Percentiles rank a stretch among this genome's conserved stretches.
Evolutionary conservation across 163 green algal genomes (phyloP).

Genomic region (Scenedesmus sp.): DNA sequence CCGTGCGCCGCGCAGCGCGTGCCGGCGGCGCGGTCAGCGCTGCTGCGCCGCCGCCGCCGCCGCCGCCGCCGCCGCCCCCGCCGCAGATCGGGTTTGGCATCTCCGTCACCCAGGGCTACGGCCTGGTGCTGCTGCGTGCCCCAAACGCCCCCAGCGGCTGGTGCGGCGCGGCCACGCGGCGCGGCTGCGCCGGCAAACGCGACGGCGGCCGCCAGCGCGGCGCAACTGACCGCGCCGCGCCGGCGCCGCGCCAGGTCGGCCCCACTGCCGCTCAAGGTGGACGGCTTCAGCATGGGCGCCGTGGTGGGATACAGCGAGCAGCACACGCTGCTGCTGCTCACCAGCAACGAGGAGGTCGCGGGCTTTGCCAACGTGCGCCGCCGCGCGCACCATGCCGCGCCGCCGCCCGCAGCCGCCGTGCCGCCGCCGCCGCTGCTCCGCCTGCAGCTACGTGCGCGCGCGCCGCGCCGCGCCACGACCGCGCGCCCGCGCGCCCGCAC

Average conservation of each 20-base stretch:
- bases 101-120: slow-evolving; percentile 63
- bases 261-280: slow-evolving; percentile 65
- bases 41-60: no score
- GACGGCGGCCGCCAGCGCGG: no score
- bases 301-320: slow-evolving; percentile 68
- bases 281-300: slow-evolving; percentile 64
- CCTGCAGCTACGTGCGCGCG: slow-evolving; percentile 16
- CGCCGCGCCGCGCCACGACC: no score
- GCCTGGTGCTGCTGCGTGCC: slow-evolving; percentile 51
- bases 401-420: no score
- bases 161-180: slow-evolving; percentile 22
- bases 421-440: background rate
- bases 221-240: background rate
- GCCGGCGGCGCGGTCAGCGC: no score
- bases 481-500: no score
- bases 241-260: no score
- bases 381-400: background rate
- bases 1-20: no score
- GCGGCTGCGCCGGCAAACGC: no score
- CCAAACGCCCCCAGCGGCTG: slow-evolving; percentile 52
- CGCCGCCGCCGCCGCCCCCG: no score
- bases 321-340: slow-evolving; percentile 55
- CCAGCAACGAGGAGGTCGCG: slow-evolving; percentile 55
- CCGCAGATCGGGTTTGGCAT: slow-evolving; percentile 61
- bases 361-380: slow-evolving; percentile 54